Base-by-base conservation (phyloP, 148 eudicot genomes). In the Nepenthes mirabilis region DNA sequence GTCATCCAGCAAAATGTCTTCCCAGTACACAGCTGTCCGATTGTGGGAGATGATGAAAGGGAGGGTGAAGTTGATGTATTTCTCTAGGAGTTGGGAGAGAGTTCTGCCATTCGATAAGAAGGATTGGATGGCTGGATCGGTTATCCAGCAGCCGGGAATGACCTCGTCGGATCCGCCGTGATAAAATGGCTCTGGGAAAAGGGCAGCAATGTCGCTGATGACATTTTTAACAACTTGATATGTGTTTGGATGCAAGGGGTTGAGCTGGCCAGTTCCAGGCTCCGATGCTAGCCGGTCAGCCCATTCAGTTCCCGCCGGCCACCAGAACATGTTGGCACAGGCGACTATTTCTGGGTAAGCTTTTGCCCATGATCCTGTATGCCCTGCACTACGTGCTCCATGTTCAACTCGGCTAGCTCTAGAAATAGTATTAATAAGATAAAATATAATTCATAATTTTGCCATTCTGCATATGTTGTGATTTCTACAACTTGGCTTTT, bases 211-310 rank as follows among this genome's bases (percentile, higher is more conserved):
- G 13, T 91, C 98, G 1, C 35, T 57, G 58, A 88, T 62, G 9
- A 85, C 74, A 33, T 77, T 86, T 55, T 65, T 60, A 1, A 85
- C 61, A 13, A 91, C 87, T 66, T 86, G 57, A 58, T 85, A 88
- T n/a, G 98, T 91, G 54, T 83, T 82, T 2, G 85, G 95, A 56
- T 71, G 70, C 36, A 91, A 73, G 6, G 98, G 98, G 60, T 91
- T 91, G 65, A 91, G 95, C 55, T 91, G 98, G 36, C 98, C 98
- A 1, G 87, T 74, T 14, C 94, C 98, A 0, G 98, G 98, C 60
- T 93, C 98, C 1, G 95, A 72, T 33, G 98, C 98, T 7, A 83
- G 70, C 34, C 90, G 75, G 37, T 84, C 88, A 2, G 67, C 60
- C 98, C 91, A 91, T 2, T 59, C 63, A 0, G 64, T 34, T 32